Base-by-base conservation (phyloP, 345 rosid genomes). In the Syzygium oleosum region DNA sequence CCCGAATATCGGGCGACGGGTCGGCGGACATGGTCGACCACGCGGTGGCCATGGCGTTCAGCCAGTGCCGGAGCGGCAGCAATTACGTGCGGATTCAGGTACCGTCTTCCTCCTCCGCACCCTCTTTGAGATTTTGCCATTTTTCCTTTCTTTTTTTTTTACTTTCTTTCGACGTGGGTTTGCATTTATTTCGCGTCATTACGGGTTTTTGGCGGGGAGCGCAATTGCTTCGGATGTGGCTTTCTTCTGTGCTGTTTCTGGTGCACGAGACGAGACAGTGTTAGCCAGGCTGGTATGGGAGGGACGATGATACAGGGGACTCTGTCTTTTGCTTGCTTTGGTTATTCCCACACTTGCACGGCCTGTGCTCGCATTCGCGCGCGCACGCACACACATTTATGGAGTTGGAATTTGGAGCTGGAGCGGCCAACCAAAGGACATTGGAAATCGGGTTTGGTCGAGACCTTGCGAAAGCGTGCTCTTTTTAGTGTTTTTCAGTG, bases 31-130 rank as follows among this genome's bases (percentile, higher is more conserved):
- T 96, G 31, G 97, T 95, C 63, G 99, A 97, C 91, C 99, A 97
- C 88, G 96, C 99, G 23, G 97, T 97, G 51, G 98, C 99, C 55
- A 93, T 96, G 98, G 99, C 99, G 12, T 97, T 96, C 90, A 98
- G 96, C 29, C 98, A 96, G 89, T 92, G 94, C 84, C 88, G 94
- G 86, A 92, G 96, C 91, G 92, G 93, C 84, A 95, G 93, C 85
- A 96, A 95, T 91, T 97, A 97, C 52, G 95, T 95, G 63, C 94
- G 99, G 63, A 93, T 97, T 92, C 99, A 97, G 98, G 99, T 96
- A 94, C 15, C n/a, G 53, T 56, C 58, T 34, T 34, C 65, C 6
- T 34, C 65, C 6, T 73, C 80, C 23, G 12, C 43, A 29, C 21
- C 21, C 53, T 84, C 46, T 51, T 51, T 17, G 38, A 10, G n/a